Percentiles rank a stretch among this genome's conserved stretches.
Conservation (phyloP, 176 grass and related monocot species). For the Urochloa ruziziensis region DNA sequence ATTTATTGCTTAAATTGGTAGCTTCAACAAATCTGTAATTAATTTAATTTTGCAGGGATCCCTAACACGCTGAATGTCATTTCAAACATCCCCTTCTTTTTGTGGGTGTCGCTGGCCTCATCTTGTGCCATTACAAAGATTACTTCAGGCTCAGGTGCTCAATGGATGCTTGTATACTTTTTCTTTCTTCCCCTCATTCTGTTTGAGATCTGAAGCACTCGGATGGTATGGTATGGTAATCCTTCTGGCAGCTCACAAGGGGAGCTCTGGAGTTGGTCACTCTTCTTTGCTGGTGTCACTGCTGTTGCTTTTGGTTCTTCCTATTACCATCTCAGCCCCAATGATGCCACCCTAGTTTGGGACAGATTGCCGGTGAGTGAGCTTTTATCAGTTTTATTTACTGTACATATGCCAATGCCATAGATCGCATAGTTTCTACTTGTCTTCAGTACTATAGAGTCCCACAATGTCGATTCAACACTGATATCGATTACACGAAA, state of each 20-base stretch:
- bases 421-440: background rate
- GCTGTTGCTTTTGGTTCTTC: conserved; percentile 77
- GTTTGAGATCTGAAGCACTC: background rate
- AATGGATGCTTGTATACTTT: background rate
- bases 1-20: too few species aligned
- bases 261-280: conserved; percentile 77
- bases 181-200: background rate
- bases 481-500: background rate
- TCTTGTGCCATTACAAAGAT: conserved; percentile 71
- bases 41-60: conserved; percentile 57
- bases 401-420: background rate
- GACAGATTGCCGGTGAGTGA: conserved; percentile 88
- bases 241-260: conserved; percentile 62
- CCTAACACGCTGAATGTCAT: conserved; percentile 88
- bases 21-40: too few species aligned
- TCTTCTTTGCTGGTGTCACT: conserved; percentile 70
- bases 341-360: conserved; percentile 80
- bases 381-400: conserved; percentile 11
- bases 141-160: conserved; percentile 79
- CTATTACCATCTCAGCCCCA: conserved; percentile 89
- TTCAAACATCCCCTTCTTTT: conserved; percentile 95
- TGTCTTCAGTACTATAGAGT: background rate
- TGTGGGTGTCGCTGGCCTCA: conserved; percentile 54
- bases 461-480: too few species aligned
- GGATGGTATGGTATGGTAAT: background rate